phyloP scores from a whole-genome alignment of 2,329 filamentous ascomycete species.

The Epichloe typhina region DNA sequence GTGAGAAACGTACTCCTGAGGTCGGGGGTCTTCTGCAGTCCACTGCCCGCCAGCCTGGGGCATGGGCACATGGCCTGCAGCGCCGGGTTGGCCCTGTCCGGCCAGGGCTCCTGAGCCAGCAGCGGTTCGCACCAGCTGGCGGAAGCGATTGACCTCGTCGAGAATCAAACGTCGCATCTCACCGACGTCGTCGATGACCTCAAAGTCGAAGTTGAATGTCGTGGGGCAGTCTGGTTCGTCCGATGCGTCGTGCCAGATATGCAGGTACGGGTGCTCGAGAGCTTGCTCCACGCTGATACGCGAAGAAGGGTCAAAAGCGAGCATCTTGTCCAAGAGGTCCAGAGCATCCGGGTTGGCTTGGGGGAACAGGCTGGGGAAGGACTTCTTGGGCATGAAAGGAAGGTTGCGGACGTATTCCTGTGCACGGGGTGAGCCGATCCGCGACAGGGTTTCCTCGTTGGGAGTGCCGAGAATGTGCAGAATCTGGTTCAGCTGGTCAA shows the following conservation, averaged over 20 bases:
- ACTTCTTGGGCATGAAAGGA: conserved; percentile 85
- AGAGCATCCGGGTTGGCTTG: conserved; percentile 92
- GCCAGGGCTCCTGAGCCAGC: conserved; percentile 24
- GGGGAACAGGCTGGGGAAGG: conserved; percentile 75
- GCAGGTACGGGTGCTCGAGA: conserved; percentile 88
- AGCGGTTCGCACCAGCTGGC: conserved; percentile 44
- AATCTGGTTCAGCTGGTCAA: conserved; percentile 98
- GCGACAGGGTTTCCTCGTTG: conserved; percentile 83
- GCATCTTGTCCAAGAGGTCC: conserved; percentile 90
- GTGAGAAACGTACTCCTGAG: conserved; percentile 41
- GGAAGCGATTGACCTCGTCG: conserved; percentile 84
- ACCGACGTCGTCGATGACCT: conserved; percentile 86
- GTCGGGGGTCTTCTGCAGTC: conserved; percentile 46
- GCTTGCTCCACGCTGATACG: conserved; percentile 92
- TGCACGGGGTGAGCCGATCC: conserved; percentile 88
- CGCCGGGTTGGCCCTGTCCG: conserved; percentile 23
- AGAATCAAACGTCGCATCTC: conserved; percentile 97
- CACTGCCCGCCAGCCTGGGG: conserved; percentile 38
- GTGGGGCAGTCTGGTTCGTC: conserved; percentile 90
- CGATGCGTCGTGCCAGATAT: conserved; percentile 96
- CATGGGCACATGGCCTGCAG: conserved; percentile 36
- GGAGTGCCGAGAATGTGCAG: conserved; percentile 95
- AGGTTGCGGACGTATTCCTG: conserved; percentile 98
- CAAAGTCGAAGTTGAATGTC: conserved; percentile 96
- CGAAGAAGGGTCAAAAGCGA: conserved; percentile 88